Evolutionary conservation across 371 early-diverging fungal genomes (phyloP), one percentile per base, ranked within the genome.

Genomic region (Lichtheimia hyalospora): DNA sequence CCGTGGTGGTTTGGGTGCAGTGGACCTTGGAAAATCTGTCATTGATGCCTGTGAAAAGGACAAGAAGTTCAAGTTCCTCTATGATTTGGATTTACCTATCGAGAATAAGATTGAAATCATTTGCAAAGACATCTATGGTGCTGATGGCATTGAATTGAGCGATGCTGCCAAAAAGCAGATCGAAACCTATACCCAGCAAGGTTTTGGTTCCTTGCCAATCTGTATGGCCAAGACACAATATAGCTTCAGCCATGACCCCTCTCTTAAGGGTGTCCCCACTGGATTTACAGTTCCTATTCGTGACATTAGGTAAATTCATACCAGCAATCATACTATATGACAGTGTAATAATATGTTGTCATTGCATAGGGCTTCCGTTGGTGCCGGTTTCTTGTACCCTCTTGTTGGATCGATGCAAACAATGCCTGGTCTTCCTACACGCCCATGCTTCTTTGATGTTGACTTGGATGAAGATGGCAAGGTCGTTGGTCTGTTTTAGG

Each of bases 181-280:
- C 49, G 92, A 86, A 52, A 74, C 78, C 5, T 95, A 93, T 73
- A 91, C 92, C 34, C 69, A 77, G 25, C 90, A 90, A 81, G 95
- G 96, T 23, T 96, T 93, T 76, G 83, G 70, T 40, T 71, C 87
- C 15, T 74, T 96, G 63, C 97, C 97, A 1, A 93, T 98, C 54
- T 98, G 98, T 76, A 96, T 98, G 98, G 97, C 98, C 60, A 98
- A 98, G 85, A 98, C 98, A 6, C 97, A 96, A 69, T 84, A 93
- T 67, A 88, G 88, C 51, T 84, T 98, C 62, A 92, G 94, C 43
- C 93, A 94, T 55, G 93, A 96, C 65, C 92, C 96, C 7, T 87
- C 84, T 34, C 79, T 91, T 52, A 98, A 98, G 84, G 89, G 91
- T 58, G 97, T 92, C 0, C 98, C 98, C 5, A 88, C 88, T 27